phyloP scores from a whole-genome alignment of 805 yeast genomes.

The Wickerhamomyces xylosicus region DNA sequence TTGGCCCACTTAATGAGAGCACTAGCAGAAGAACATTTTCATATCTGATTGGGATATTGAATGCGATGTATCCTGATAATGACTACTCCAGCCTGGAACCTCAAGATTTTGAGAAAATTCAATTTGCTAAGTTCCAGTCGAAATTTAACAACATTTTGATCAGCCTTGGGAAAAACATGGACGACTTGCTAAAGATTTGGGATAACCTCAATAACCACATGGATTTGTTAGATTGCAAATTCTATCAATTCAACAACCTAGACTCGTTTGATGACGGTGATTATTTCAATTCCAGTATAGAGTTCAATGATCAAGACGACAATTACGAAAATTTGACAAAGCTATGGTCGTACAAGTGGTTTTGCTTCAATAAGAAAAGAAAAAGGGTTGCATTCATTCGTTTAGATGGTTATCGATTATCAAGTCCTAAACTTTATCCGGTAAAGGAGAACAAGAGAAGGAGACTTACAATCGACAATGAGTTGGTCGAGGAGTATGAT shows the following conservation, averaged over 20 bases:
- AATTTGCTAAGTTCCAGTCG: constrained; percentile 25
- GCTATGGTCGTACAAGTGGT: constrained; percentile 63
- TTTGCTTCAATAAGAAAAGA: constrained; percentile 81
- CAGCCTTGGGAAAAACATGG: constrained; percentile 45
- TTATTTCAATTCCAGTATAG: not conserved
- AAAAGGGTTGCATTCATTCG: constrained; percentile 86
- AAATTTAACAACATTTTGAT: constrained; percentile 71
- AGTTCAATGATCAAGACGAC: constrained; percentile 16
- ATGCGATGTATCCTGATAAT: constrained; percentile 92
- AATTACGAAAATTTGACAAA: constrained; percentile 16
- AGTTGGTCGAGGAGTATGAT: constrained; percentile 35
- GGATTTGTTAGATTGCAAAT: constrained; percentile 46
- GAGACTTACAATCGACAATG: constrained; percentile 24
- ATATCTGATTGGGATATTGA: constrained; percentile 78
- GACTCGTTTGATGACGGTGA: constrained; percentile 25
- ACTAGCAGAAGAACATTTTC: constrained; percentile 86
- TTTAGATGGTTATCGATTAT: constrained; percentile 42
- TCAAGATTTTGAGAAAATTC: constrained; percentile 12
- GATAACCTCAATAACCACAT: constrained; percentile 77
- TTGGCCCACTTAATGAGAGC: constrained; percentile 84
- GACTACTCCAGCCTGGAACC: constrained; percentile 88
- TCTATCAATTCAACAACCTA: constrained; percentile 49
- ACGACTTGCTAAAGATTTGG: constrained; percentile 65
- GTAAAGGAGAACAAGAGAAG: constrained; percentile 16
- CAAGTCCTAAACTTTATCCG: constrained; percentile 27